Percentiles rank a stretch among this genome's conserved stretches.
These are phyloP conservation scores for Colletotrichum higginsianum DNA, from an alignment of 2,329 filamentous ascomycete species.

Conservation along the genomic window DNA sequence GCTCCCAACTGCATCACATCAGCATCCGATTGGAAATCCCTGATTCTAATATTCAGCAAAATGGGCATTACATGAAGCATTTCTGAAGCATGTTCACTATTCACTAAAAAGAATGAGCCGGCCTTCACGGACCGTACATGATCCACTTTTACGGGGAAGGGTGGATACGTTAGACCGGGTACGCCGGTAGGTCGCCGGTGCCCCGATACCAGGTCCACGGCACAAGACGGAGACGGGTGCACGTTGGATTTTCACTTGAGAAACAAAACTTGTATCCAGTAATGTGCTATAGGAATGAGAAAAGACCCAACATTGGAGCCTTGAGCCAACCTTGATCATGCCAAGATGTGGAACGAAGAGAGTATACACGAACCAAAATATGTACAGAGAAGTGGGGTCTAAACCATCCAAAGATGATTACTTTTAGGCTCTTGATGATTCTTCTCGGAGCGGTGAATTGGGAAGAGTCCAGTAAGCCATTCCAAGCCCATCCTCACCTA, in stretches of 20 bases:
- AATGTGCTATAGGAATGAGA: background rate
- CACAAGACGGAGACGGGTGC: background rate
- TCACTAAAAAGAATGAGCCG: background rate
- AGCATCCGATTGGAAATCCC: no score
- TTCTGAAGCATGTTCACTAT: background rate
- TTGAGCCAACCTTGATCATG: background rate
- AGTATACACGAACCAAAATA: conserved; percentile 9
- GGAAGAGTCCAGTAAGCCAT: no score
- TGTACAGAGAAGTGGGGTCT: background rate
- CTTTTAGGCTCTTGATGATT: no score
- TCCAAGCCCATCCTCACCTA: conserved; percentile 5
- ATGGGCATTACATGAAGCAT: no score
- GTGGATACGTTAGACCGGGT: background rate
- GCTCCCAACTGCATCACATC: no score
- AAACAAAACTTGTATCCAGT: background rate
- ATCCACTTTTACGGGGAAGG: background rate
- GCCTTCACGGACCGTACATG: background rate
- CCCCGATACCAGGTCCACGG: background rate
- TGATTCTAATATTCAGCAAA: background rate
- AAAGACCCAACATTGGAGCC: no score
- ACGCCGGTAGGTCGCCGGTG: background rate
- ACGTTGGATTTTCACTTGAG: background rate
- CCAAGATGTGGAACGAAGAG: background rate
- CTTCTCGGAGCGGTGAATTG: background rate
- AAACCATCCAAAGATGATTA: background rate